Percentiles rank a stretch among this genome's conserved stretches.
phyloP scores from a whole-genome alignment of 371 early-diverging fungal species.

The Haplosporangium sp. region DNA sequence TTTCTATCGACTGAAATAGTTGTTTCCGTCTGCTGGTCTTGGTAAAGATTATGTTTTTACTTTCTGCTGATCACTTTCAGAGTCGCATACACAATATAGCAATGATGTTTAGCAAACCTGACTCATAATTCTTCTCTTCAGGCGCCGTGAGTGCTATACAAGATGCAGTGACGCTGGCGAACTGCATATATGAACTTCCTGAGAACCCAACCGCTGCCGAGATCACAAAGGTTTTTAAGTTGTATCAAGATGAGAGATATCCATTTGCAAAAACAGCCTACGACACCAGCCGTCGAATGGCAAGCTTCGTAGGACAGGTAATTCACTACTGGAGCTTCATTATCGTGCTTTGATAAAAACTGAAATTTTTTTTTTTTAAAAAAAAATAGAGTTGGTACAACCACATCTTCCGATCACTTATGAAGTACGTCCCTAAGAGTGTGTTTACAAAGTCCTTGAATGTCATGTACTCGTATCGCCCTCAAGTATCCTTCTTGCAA shows the following conservation, averaged over 20 bases:
- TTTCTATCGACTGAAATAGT: slow-evolving; percentile 1
- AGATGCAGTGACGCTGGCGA: slow-evolving; percentile 38
- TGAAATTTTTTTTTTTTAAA: neutral
- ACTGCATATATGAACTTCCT: slow-evolving; percentile 26
- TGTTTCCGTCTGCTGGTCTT: slow-evolving; percentile 34
- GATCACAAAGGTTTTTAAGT: slow-evolving; percentile 23
- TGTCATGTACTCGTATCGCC: slow-evolving; percentile 19
- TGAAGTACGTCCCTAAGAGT: neutral
- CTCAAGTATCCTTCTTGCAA: slow-evolving; percentile 24
- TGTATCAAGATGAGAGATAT: slow-evolving; percentile 34
- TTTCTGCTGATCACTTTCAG: neutral
- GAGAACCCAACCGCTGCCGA: slow-evolving; percentile 10
- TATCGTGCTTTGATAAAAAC: neutral
- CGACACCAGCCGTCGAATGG: slow-evolving; percentile 27
- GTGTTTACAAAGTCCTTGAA: neutral
- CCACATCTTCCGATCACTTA: neutral
- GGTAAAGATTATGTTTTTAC: slow-evolving; percentile 5
- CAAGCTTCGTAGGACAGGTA: slow-evolving; percentile 21
- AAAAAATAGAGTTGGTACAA: slow-evolving; percentile 6
- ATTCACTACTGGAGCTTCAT: neutral
- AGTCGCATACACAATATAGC: neutral
- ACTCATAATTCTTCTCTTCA: neutral
- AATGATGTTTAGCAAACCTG: neutral
- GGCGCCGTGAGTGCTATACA: slow-evolving; percentile 49
- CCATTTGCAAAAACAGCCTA: slow-evolving; percentile 27